Conservation (phyloP, 106 monocot species). For the Platanthera guangdongensis region DNA sequence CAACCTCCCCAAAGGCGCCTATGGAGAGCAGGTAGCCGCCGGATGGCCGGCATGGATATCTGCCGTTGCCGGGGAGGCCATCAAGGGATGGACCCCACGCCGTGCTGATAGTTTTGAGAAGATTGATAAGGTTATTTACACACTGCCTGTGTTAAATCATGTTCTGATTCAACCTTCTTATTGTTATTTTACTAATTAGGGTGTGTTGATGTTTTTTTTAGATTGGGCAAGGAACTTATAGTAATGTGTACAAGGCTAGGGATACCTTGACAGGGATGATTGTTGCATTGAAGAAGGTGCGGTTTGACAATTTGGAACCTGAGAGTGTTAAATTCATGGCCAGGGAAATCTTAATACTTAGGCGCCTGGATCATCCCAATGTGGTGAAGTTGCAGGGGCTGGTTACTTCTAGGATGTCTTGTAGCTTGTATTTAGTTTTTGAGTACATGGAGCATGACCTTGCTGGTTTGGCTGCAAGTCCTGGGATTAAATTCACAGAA, state of each 20-base stretch:
- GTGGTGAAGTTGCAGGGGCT: conserved; percentile 53
- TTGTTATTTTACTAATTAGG: neutral
- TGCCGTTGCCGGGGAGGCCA: conserved; percentile 20
- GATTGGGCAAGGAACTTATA: conserved; percentile 71
- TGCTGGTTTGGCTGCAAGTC: conserved; percentile 8
- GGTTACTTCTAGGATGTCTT: conserved; percentile 64
- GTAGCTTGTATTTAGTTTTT: conserved; percentile 57
- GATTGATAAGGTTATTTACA: conserved; percentile 14
- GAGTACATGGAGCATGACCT: conserved; percentile 70
- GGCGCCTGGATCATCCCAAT: conserved; percentile 58
- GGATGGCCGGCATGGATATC: conserved; percentile 22
- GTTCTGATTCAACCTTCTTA: neutral
- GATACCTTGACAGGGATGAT: conserved; percentile 37
- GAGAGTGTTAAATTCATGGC: conserved; percentile 69
- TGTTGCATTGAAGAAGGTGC: conserved; percentile 64
- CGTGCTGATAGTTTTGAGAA: conserved; percentile 23
- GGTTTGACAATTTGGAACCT: conserved; percentile 61
- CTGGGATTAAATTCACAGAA: conserved; percentile 9
- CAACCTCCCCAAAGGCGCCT: conserved; percentile 4
- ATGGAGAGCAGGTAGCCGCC: conserved; percentile 7
- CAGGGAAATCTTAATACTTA: conserved; percentile 48
- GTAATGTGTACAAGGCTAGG: conserved; percentile 66
- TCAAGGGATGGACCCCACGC: conserved; percentile 19
- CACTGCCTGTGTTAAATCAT: neutral
- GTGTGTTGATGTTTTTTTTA: neutral